A percentile compares a stretch with the other conserved stretches of the same genome.
Conservation (phyloP, 1,139 yeast genomes). For the Suhomyces coccinellae region DNA sequence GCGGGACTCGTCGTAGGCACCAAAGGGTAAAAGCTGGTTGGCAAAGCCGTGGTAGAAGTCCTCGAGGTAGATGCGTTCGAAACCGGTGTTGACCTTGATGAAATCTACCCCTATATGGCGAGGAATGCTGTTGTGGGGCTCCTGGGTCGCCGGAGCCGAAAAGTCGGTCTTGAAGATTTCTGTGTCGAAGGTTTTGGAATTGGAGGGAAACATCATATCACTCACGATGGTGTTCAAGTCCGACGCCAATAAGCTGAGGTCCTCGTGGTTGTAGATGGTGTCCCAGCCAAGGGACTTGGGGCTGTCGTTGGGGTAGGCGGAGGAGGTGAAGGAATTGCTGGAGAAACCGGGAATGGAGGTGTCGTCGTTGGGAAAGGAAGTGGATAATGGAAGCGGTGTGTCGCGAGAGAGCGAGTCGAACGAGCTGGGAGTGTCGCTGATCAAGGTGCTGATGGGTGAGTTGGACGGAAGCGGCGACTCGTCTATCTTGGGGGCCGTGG, state of each 20-base stretch:
- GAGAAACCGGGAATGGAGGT: constrained; percentile 1
- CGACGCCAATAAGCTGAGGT: constrained; percentile 39
- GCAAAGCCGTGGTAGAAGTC: constrained; percentile 62
- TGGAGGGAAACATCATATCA: constrained; percentile 38
- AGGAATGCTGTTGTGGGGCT: constrained; percentile 20
- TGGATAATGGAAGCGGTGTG: constrained; percentile 2
- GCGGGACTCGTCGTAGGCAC: constrained; percentile 42
- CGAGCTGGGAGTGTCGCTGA: constrained; percentile 4
- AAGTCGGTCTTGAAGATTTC: background rate
- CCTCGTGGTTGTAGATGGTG: constrained; percentile 31
- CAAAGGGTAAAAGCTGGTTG: constrained; percentile 62
- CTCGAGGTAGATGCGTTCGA: constrained; percentile 51
- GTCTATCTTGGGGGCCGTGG: background rate
- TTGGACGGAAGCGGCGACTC: background rate
- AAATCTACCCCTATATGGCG: constrained; percentile 35
- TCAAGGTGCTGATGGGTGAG: constrained; percentile 1
- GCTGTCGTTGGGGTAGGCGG: constrained; percentile 5
- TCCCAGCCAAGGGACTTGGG: constrained; percentile 10
- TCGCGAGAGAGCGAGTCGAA: constrained; percentile 5
- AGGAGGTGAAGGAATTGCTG: background rate
- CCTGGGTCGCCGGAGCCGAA: background rate
- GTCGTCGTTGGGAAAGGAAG: background rate
- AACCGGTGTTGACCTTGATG: constrained; percentile 39
- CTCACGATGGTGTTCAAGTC: constrained; percentile 46
- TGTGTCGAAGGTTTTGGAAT: constrained; percentile 13